Base-by-base conservation (phyloP, 257 asterid genomes). In the Petunia secreta region DNA sequence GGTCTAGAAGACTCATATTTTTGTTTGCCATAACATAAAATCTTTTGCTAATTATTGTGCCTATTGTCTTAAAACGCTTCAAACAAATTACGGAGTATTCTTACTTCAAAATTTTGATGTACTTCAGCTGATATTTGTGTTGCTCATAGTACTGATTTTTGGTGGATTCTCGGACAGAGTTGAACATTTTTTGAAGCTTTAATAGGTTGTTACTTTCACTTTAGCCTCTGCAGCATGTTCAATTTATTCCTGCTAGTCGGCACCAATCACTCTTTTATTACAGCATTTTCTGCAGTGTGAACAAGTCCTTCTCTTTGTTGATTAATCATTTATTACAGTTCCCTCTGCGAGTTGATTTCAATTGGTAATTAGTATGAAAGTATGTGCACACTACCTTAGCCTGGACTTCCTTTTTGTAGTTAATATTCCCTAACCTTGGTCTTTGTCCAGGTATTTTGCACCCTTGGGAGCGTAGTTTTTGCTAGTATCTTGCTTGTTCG, bases 391-490 rank as follows among this genome's bases (percentile, higher is more conserved):
- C 36, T 46, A 5, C 59, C 43, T 16, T 76, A 7, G 40, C n/a
- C 63, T 40, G 43, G 36, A 34, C 60, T 52, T 6, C 41, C 16
- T 73, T 55, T 46, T 79, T 40, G 52, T 13, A 48, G 44, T 79
- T 50, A 14, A 34, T 43, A 44, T 63, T 41, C 50, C 6, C 75
- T n/a, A 77, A 52, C 60, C 15, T 34, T 53, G 48, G 60, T 60
- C 43, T 55, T 15, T 81, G 39, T 77, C 76, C 91, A 93, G 99
- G 98, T 95, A 55, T 87, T 95, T 80, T 95, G 99, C 88, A 90
- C 97, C 48, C 96, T 95, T n/a, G 98, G 99, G 62, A 93, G 93
- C 68, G 96, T 91, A 62, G 90, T 93, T 71, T 95, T 93, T 75
- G 81, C 80, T 52, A 92, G 97, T 86, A 93, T 93, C 41, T 85